Evolutionary conservation across 257 asterid species (phyloP).

Genomic region (Anisodus tanguticus): DNA sequence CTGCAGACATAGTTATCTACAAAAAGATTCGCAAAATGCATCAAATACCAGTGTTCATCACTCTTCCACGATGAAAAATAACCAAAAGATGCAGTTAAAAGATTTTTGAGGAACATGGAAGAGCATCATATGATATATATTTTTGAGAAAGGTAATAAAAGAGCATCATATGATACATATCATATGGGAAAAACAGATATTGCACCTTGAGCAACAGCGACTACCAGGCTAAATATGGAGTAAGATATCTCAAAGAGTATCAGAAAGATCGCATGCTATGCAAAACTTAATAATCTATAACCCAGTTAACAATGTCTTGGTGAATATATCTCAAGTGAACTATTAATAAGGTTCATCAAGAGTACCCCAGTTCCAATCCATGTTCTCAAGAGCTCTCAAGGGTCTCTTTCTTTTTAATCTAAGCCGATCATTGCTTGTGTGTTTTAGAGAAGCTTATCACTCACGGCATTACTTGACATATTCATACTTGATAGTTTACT

Average conservation of each 20-base stretch:
- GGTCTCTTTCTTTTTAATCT: neutral
- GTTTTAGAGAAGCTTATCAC: neutral
- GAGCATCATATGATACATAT: neutral
- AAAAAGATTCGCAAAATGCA: conserved; percentile 27
- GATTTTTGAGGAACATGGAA: neutral
- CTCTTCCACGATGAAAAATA: neutral
- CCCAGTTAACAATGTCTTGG: neutral
- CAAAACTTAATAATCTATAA: neutral
- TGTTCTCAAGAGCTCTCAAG: neutral
- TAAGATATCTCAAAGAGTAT: neutral
- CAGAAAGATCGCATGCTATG: neutral
- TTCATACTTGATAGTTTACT: neutral
- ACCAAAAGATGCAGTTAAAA: neutral
- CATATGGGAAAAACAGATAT: neutral
- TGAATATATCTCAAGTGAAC: neutral
- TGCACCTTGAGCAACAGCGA: neutral
- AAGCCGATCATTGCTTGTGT: neutral
- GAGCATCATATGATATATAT: neutral
- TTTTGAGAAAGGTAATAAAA: neutral
- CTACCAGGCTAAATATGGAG: neutral
- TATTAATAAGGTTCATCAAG: conserved; percentile 9
- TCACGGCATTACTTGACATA: neutral
- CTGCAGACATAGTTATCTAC: conserved; percentile 99
- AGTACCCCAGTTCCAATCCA: neutral
- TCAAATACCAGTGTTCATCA: neutral